Conservation (phyloP, 768 basidiomycete species). For the Epithele typhae region DNA sequence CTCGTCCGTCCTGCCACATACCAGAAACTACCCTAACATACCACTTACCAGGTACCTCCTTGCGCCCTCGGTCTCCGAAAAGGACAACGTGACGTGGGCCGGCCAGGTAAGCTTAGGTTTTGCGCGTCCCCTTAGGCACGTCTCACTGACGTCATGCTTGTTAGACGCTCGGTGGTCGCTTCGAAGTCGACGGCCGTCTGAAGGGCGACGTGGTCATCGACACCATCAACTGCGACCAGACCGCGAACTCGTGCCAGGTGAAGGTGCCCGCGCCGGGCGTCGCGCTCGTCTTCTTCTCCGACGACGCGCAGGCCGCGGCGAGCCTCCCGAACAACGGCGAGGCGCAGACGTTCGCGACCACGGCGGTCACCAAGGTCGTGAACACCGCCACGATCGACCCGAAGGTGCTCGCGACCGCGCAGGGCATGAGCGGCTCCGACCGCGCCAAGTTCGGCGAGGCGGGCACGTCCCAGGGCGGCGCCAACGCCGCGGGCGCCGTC, state of each 20-base stretch:
- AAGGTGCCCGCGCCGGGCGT: slow-evolving; percentile 67
- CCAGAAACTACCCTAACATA: too few relatives aligned
- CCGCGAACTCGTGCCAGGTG: slow-evolving; percentile 50
- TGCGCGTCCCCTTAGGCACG: neutral
- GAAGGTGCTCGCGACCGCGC: slow-evolving; percentile 56
- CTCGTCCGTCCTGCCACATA: too few relatives aligned
- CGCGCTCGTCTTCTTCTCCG: slow-evolving; percentile 69
- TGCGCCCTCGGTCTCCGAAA: slow-evolving; percentile 37
- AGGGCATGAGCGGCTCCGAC: slow-evolving; percentile 44
- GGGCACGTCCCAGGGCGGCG: slow-evolving; percentile 18
- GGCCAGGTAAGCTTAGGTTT: too few relatives aligned
- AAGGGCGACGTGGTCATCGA: slow-evolving; percentile 29
- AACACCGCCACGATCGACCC: slow-evolving; percentile 56
- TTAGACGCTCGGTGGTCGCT: slow-evolving; percentile 29
- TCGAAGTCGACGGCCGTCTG: slow-evolving; percentile 37
- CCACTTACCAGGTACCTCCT: slow-evolving; percentile 28
- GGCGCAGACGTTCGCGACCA: slow-evolving; percentile 50
- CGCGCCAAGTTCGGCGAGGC: slow-evolving; percentile 24
- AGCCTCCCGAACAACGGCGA: slow-evolving; percentile 28
- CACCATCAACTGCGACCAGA: slow-evolving; percentile 35
- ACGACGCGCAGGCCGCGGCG: slow-evolving; percentile 33
- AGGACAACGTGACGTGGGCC: slow-evolving; percentile 46
- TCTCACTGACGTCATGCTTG: neutral
- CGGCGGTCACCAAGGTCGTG: slow-evolving; percentile 38
- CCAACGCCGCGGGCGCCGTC: neutral